These are phyloP conservation scores for Aspergillus cristatus DNA, from an alignment of 495 filamentous ascomycete genomes.

Conservation along the genomic window DNA sequence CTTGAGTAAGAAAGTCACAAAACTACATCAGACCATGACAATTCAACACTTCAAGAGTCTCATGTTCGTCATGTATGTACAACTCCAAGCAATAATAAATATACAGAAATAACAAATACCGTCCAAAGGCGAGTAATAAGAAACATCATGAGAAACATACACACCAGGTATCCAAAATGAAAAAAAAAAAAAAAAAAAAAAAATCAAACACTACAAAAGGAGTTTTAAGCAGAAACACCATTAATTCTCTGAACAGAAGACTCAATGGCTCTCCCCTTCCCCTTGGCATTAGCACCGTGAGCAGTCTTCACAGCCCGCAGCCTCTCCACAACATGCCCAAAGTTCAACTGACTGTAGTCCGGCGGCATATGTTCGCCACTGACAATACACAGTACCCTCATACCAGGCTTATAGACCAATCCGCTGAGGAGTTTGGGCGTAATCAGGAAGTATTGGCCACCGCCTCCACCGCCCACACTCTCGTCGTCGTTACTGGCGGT, in stretches of 20 bases:
- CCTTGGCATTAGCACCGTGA: constrained; percentile 10
- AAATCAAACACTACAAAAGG: too few relatives aligned
- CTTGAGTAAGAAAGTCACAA: too few relatives aligned
- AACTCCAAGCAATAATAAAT: too few relatives aligned
- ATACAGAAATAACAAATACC: too few relatives aligned
- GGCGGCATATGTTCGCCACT: constrained; percentile 83
- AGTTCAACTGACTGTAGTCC: constrained; percentile 28
- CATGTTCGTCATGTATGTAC: too few relatives aligned
- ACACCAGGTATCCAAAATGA: constrained; percentile 2
- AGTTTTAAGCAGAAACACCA: constrained; percentile 20
- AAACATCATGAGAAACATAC: too few relatives aligned
- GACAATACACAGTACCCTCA: constrained; percentile 90
- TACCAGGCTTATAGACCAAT: constrained; percentile 75
- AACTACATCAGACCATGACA: too few relatives aligned
- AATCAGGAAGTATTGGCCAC: constrained; percentile 82
- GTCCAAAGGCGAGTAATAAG: too few relatives aligned
- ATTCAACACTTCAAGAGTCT: too few relatives aligned
- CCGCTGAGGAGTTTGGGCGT: constrained; percentile 91
- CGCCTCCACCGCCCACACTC: constrained; percentile 23
- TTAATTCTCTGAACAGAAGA: not conserved
- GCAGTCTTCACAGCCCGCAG: constrained; percentile 19
- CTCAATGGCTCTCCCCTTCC: constrained; percentile 12
- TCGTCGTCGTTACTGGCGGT: constrained; percentile 10
- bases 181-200: constrained; percentile 4
- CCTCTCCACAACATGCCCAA: constrained; percentile 20